A percentile compares a stretch with the other conserved stretches of the same genome.
Evolutionary conservation across 2,329 filamentous ascomycete genomes (phyloP).

Genomic region (Microsporum ferrugineum): DNA sequence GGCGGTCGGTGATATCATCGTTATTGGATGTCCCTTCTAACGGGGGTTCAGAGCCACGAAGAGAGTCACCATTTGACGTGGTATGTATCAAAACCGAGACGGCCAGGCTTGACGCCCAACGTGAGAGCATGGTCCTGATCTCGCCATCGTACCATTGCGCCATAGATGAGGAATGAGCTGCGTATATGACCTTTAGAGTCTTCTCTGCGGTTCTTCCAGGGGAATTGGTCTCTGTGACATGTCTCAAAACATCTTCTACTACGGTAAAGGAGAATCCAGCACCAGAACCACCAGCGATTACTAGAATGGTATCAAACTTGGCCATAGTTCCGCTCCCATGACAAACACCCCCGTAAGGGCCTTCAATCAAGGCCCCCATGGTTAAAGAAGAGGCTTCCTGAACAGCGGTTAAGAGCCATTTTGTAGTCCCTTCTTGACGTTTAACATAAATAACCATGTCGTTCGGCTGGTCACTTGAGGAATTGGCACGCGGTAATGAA

Average conservation of each 20-base stretch:
- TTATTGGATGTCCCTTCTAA: neutral
- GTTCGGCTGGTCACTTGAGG: conserved; percentile 2
- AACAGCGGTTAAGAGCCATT: conserved; percentile 27
- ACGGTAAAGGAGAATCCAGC: conserved; percentile 43
- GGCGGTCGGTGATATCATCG: neutral
- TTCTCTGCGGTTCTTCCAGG: neutral
- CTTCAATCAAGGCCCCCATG: neutral
- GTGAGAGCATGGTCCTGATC: conserved; percentile 7
- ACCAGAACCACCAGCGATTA: conserved; percentile 48
- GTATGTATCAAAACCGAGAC: conserved; percentile 19
- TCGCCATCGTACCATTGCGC: conserved; percentile 15
- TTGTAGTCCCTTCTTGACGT: conserved; percentile 41
- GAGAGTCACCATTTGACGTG: conserved; percentile 5
- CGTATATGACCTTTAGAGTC: neutral
- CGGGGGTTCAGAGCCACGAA: neutral
- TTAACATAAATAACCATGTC: conserved; percentile 46
- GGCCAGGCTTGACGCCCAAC: conserved; percentile 4
- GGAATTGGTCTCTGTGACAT: neutral
- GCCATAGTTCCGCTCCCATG: conserved; percentile 22
- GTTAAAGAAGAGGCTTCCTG: neutral
- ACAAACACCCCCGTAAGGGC: conserved; percentile 41
- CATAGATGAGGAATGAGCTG: conserved; percentile 4
- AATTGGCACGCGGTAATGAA: neutral
- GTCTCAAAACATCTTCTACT: conserved; percentile 30
- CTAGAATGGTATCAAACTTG: conserved; percentile 34